Evolutionary conservation across 192 early-diverging fungal genomes (phyloP), one percentile per base, ranked within the genome.

Genomic region (Umbelopsis ramanniana): DNA sequence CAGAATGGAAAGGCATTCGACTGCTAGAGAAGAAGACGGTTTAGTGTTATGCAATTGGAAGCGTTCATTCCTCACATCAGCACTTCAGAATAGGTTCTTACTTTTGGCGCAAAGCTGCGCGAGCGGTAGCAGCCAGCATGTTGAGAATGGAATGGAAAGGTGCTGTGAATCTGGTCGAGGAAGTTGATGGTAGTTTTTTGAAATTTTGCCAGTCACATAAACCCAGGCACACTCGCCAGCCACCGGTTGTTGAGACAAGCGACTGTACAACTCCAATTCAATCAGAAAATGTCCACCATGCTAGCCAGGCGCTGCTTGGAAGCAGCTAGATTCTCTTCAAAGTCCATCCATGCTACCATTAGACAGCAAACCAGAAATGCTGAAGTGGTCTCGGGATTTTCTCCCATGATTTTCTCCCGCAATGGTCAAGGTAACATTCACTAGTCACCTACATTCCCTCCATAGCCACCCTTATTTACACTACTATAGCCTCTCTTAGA

Each of bases 51-150:
- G 7, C 14, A 35, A 37, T 37, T 1, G 0, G 7, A 3, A 35
- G 7, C 17, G 11, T 29, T 4, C 14, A 50, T 3, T 21, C 6
- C 6, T 50, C 0, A 0, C 33, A 29, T 37, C 15, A 6, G 4
- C 29, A 1, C 2, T 57, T 29, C 8, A 19, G 12, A 2, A 17
- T 35, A n/a, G 4, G 12, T 6, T 12, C 57, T 63, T 63, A 63
- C 57, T 63, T 22, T 63, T 35, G 26, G 26, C 26, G 57, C 33
- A 63, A 37, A 63, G 57, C 33, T 63, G 29, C 57, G 17, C 57
- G 57, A 63, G 57, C 57, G 33, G 33, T 63, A n/a, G 57, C 57
- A 37, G 57, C 33, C 57, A 63, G 33, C 57, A 63, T 63, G 33
- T 63, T 17, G 3, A 26, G 15, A 35, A 37, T 37, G 53, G n/a